Percentiles rank a stretch among this genome's conserved stretches.
phyloP scores from a whole-genome alignment of 1,284 basidiomycete genomes.

The Leccinum ponderosum region DNA sequence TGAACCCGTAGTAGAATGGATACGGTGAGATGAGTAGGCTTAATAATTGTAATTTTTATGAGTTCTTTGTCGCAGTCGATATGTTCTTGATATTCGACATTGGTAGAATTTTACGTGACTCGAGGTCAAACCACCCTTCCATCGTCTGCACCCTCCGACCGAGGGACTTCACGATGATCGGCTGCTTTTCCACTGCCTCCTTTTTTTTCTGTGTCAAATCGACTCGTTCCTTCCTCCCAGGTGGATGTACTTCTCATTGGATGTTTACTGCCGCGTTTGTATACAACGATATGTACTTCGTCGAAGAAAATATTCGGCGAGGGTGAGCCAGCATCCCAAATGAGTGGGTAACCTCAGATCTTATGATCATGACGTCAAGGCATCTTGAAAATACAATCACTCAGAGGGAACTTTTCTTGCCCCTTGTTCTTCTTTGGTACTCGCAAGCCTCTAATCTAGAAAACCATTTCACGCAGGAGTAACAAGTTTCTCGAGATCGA shows the following conservation, averaged over 20 bases:
- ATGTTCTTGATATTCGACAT: neutral
- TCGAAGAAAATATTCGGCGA: no score
- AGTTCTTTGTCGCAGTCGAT: neutral
- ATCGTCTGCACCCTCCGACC: neutral
- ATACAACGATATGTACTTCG: no score
- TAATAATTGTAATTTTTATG: neutral
- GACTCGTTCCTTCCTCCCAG: no score
- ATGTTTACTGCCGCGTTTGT: neutral
- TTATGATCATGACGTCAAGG: neutral
- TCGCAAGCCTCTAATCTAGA: neutral
- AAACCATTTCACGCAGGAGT: neutral
- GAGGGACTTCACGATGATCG: neutral
- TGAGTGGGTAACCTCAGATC: no score
- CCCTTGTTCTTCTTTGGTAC: neutral
- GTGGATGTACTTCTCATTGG: neutral
- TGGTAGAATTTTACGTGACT: no score
- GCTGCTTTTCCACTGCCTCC: neutral
- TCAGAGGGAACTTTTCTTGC: neutral
- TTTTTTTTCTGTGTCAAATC: neutral
- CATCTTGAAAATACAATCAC: neutral
- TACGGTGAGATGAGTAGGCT: neutral
- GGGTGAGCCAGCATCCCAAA: no score
- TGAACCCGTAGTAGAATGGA: constrained; percentile 3
- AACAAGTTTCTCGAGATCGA: constrained; percentile 54
- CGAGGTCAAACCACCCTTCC: no score